Base-by-base conservation (phyloP, 1,284 basidiomycete genomes). In the Boletus semigastroideus region DNA sequence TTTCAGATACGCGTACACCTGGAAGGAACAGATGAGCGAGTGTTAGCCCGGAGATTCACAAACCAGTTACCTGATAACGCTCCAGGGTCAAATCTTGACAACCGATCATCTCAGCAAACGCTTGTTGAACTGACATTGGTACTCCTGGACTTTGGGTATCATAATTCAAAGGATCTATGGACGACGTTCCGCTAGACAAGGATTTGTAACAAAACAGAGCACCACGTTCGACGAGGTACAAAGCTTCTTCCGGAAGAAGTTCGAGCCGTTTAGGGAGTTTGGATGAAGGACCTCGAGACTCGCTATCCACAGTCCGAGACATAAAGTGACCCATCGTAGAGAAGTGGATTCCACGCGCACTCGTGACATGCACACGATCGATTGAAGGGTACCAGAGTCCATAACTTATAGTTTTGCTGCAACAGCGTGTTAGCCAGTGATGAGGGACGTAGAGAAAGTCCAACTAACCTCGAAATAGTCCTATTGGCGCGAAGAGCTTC, bases 1-100 rank as follows among this genome's bases (percentile, higher is more conserved):
- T 64, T 90, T 93, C 22, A 98, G 78, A 67, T 96, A 95, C 0
- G 95, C 83, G 64, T 92, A 98, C 16, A 96, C 90, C 94, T 96
- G 33, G n/a, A n/a, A n/a, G 14, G 47, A 10, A 20, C 14, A 33
- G 30, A 37, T 63, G 36, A 58, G 48, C 25, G 20, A 14, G 43
- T 2, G 37, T 36, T 39, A 27, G 5, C 10, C 20, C 52, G 45
- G n/a, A 25, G 43, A 6, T 30, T 39, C 30, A 11, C 8, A 44
- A 45, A 31, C 33, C 11, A 61, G 79, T 39, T 46, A 91, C 94
- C 77, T 96, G 92, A 66, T 96, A 95, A 46, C 83, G 79, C 63
- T 97, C 93, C 57, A 92, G 72, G 0, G 87, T 90, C 31, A 95
- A 67, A 25, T 82, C 84, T 48, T 92, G 87, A 38, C 71, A 77